Conservation (phyloP, 2,329 filamentous ascomycete species). For the Madurella fahalii region DNA sequence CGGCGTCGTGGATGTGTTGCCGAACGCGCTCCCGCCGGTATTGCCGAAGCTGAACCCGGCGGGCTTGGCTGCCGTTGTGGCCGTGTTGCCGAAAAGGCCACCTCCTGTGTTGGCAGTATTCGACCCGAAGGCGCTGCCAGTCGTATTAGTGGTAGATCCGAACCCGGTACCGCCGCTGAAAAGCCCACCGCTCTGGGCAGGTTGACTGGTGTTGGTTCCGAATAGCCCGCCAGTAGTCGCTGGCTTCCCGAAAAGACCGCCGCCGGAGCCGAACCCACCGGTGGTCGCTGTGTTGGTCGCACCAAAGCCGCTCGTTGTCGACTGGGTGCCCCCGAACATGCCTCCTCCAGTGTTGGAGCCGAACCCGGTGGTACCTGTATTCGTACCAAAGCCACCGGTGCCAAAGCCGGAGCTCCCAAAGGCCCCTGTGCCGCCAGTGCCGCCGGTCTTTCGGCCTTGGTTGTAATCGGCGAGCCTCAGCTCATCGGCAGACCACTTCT, state of each 20-base stretch:
- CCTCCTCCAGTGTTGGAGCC: conserved; percentile 35
- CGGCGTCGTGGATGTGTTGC: conserved; percentile 9
- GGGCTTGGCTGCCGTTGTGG: conserved; percentile 18
- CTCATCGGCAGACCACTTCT: conserved; percentile 87
- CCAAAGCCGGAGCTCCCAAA: conserved; percentile 63
- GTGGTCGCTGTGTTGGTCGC: conserved; percentile 24
- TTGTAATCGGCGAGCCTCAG: conserved; percentile 81
- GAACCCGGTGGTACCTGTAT: conserved; percentile 40
- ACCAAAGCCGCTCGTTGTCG: conserved; percentile 35
- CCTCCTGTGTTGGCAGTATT: conserved; percentile 22
- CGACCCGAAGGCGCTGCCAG: conserved; percentile 15
- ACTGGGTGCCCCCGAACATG: conserved; percentile 37
- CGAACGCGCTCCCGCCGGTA: conserved; percentile 19
- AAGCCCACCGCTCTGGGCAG: conserved; percentile 35
- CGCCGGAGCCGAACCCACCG: conserved; percentile 38
- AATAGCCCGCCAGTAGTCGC: conserved; percentile 37
- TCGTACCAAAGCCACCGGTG: conserved; percentile 45
- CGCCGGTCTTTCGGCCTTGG: conserved; percentile 79
- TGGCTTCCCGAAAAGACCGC: conserved; percentile 31
- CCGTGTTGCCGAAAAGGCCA: conserved; percentile 34
- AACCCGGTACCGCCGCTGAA: conserved; percentile 39
- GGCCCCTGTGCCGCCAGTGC: conserved; percentile 75
- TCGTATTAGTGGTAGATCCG: conserved; percentile 13
- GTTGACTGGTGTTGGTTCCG: conserved; percentile 32
- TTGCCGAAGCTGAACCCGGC: conserved; percentile 22